Base-by-base conservation (phyloP, 352 stramenopile species). In the Poterioochromonas sp. region DNA sequence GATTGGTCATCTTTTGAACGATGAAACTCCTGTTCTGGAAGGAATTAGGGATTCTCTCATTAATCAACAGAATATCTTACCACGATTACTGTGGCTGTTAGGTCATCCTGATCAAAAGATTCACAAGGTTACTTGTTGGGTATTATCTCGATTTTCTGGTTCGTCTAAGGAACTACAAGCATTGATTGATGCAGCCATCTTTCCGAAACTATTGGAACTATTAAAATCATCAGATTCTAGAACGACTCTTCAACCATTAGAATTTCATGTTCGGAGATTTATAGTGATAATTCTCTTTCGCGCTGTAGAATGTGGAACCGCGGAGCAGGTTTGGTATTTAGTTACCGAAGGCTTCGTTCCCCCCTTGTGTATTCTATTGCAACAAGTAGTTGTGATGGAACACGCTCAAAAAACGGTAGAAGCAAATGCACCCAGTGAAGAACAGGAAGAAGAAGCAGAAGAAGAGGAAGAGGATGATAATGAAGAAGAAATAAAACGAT, bases 91-190 rank as follows among this genome's bases (percentile, higher is more conserved):
- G 65, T 88, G 91, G 11, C 85, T 99, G 8, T 86, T 84, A 1
- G 91, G 90, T 79, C 91, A 86, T 79, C 90, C 91, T 2, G 98
- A 98, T 87, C 98, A 98, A 85, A 92, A 92, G 0, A 98, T 99
- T 82, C 89, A 94, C 78, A 99, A 99, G 85, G 96, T 99, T 84
- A 93, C 95, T 1, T 98, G 94, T 87, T 99, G 96, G 96, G 98
- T 95, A 41, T 92, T 99, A 78, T 98, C 93, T 32, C 99, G 99
- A 86, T 99, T 99, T 84, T 98, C 95, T 3, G 95, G 95, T 62
- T 98, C 96, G 87, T 92, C 96, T 85, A 90, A 97, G 79, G 95
- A 99, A 88, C 98, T 99, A 76, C 93, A 99, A 83, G 90, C 89
- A 41, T 95, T 99, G 60, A 93, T 98, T 79, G 91, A 99, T 69